A percentile compares a stretch with the other conserved stretches of the same genome.
phyloP scores from a whole-genome alignment of 306 rosid genomes.

The Styphnolobium japonicum region DNA sequence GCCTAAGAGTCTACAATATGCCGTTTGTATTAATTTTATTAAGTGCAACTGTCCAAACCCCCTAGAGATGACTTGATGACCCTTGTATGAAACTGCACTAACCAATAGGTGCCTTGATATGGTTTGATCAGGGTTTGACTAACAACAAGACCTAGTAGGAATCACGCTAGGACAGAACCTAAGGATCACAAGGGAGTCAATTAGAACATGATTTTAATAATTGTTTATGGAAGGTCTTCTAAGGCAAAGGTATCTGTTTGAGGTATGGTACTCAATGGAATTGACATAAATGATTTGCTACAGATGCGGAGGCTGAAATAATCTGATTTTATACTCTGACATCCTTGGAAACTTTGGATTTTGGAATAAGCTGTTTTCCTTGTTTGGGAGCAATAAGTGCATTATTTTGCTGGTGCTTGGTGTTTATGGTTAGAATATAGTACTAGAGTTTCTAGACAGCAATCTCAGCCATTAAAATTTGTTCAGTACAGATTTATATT shows the following conservation, averaged over 20 bases:
- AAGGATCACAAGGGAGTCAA: not conserved
- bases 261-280: slow-evolving; percentile 8
- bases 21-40: not conserved
- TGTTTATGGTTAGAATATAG: not conserved
- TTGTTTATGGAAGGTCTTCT: not conserved
- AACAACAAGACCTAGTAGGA: not conserved
- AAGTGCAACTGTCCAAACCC: not conserved
- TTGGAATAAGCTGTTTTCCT: not conserved
- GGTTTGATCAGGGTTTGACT: slow-evolving; percentile 5
- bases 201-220: not conserved
- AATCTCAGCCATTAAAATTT: not conserved
- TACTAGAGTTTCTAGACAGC: not conserved
- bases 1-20: not conserved
- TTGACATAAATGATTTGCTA: not conserved
- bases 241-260: not conserved
- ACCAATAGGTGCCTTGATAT: slow-evolving; percentile 5
- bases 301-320: not conserved
- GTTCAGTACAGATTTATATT: not conserved
- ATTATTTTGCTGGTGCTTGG: not conserved
- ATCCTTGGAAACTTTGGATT: not conserved
- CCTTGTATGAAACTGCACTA: not conserved
- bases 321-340: not conserved
- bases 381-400: not conserved
- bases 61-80: not conserved
- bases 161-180: not conserved